A percentile compares a stretch with the other conserved stretches of the same genome.
Conservation (phyloP, 176 grass and related monocot genomes). For the Carex cristatella region DNA sequence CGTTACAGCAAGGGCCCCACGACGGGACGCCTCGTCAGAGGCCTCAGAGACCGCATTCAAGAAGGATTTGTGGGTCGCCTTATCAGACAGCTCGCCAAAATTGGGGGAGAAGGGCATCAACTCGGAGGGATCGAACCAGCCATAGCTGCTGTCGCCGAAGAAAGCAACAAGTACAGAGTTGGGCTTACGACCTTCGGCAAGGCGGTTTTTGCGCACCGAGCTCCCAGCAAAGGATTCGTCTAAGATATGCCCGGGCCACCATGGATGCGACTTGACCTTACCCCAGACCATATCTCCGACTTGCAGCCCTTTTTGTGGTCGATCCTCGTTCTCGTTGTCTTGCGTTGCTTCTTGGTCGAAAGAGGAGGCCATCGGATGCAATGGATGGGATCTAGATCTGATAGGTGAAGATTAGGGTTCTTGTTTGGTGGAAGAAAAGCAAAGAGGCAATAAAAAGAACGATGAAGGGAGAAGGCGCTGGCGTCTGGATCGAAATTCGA, state of each 20-base stretch:
- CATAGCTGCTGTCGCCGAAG: slow-evolving; percentile 93
- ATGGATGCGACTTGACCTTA: slow-evolving; percentile 98
- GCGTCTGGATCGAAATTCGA: neutral
- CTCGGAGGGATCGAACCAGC: slow-evolving; percentile 88
- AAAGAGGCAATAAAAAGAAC: neutral
- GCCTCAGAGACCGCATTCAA: slow-evolving; percentile 63
- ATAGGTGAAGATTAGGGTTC: neutral
- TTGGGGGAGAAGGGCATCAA: slow-evolving; percentile 60
- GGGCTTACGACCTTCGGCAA: slow-evolving; percentile 40
- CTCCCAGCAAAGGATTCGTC: slow-evolving; percentile 48
- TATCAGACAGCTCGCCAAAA: slow-evolving; percentile 45
- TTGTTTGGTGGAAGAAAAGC: neutral
- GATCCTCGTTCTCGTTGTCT: neutral
- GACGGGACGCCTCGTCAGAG: slow-evolving; percentile 62
- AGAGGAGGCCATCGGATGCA: slow-evolving; percentile 8
- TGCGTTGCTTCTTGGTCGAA: slow-evolving; percentile 1
- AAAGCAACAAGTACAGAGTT: slow-evolving; percentile 65
- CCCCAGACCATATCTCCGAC: slow-evolving; percentile 94
- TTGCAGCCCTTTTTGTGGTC: neutral
- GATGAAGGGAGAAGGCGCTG: neutral
- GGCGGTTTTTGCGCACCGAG: slow-evolving; percentile 39
- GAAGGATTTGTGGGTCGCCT: slow-evolving; percentile 51
- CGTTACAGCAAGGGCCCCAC: slow-evolving; percentile 51
- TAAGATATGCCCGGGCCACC: slow-evolving; percentile 94
- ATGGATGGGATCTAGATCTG: slow-evolving; percentile 1